Evolutionary conservation across 1,139 yeast species (phyloP), one percentile per base, ranked within the genome.

Genomic region (Yamadazyma siamensis): DNA sequence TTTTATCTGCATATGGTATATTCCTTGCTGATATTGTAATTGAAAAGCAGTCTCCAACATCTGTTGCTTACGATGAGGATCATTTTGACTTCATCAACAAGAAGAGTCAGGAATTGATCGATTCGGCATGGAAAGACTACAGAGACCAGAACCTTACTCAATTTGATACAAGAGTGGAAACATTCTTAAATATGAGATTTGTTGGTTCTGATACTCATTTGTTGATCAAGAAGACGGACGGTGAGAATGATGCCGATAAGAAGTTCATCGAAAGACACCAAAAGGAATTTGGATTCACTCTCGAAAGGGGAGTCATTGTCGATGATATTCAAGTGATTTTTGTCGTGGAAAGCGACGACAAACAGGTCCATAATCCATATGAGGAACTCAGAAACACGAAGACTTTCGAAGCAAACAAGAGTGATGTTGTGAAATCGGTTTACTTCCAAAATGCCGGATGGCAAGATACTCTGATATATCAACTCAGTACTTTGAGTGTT

Each of bases 131-230:
- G 18, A 31, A 44, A n/a, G 71, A 64, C 28, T 62, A 54, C 38
- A 28, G 49, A 12, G 56, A 48, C 4, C 71, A 65, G 37, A 48
- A 51, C 9, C 52, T 64, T 37, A 39, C 49, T 5, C 45, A 35
- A 2, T 52, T 53, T 29, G 31, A 37, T 3, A 54, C 65, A 9
- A 40, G 47, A 29, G 62, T 71, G 32, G 94, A 87, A 46, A 71
- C 73, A 19, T 84, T 73, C 44, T 61, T 87, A 41, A 88, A 88
- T 50, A 64, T 89, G 69, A 71, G 94, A 47, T 89, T 85, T 52
- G 76, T 77, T 39, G 96, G 96, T 5, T 82, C 95, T 12, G 96
- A 88, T 50, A 82, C 96, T 3, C 80, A 82, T 27, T 63, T 89
- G 40, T 81, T 88, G 80, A 76, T 85, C 21, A 56, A 56, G 3